phyloP scores from a whole-genome alignment of 768 basidiomycete species.

The Lactarius deliciosus region DNA sequence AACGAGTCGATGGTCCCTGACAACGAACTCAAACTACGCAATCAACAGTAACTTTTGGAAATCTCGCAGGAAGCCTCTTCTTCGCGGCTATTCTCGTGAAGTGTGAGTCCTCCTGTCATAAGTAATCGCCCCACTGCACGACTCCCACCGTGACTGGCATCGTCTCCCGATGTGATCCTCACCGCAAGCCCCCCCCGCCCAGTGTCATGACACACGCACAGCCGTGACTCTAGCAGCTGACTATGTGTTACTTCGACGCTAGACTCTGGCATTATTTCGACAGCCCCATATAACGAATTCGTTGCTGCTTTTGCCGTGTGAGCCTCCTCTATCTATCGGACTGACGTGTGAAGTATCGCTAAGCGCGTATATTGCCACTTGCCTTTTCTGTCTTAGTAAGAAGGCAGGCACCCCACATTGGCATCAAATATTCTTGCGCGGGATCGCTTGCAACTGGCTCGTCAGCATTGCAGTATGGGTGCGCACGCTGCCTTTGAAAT shows the following conservation, averaged over 20 bases:
- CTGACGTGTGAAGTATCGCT: not conserved
- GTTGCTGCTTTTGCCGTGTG: slow-evolving; percentile 58
- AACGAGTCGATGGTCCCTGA: no score
- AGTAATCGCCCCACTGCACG: not conserved
- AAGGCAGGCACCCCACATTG: slow-evolving; percentile 66
- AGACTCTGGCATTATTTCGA: slow-evolving; percentile 63
- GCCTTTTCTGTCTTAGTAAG: slow-evolving; percentile 40
- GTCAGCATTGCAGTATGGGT: slow-evolving; percentile 76
- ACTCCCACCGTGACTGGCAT: not conserved
- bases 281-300: slow-evolving; percentile 55
- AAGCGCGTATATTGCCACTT: not conserved
- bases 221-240: not conserved
- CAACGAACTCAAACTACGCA: not conserved
- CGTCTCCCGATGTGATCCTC: not conserved
- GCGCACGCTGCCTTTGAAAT: slow-evolving; percentile 31
- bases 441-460: slow-evolving; percentile 77
- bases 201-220: not conserved
- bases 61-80: slow-evolving; percentile 67
- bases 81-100: slow-evolving; percentile 65
- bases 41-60: slow-evolving; percentile 60
- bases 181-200: not conserved
- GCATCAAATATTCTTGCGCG: slow-evolving; percentile 72
- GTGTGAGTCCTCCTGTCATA: slow-evolving; percentile 43
- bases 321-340: slow-evolving; percentile 30
- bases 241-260: not conserved